These are phyloP conservation scores for Escallonia herrerae DNA, from an alignment of 129 eudicot genomes.

Conservation along the genomic window DNA sequence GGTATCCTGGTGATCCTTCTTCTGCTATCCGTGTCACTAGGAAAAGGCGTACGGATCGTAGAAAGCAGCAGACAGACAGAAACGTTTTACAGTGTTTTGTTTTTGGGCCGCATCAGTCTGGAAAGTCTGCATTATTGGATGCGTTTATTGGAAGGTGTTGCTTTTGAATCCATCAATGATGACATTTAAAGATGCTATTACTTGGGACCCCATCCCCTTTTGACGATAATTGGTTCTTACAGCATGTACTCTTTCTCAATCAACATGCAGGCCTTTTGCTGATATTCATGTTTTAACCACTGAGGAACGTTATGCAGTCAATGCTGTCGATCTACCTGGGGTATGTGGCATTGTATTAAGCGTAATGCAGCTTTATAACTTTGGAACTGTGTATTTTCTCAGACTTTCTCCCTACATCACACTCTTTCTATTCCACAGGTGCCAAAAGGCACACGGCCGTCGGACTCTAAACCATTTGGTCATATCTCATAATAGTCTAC, in stretches of 20 bases:
- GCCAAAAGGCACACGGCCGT: too few relatives aligned
- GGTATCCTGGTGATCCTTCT: constrained; percentile 77
- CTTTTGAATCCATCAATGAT: constrained; percentile 4
- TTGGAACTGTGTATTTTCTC: not conserved
- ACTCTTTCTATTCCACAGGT: not conserved
- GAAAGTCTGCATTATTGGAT: constrained; percentile 69
- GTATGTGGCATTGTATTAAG: constrained; percentile 33
- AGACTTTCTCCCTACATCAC: not conserved
- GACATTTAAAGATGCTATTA: not conserved
- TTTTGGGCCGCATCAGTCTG: constrained; percentile 87
- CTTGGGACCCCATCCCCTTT: not conserved
- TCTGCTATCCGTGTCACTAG: constrained; percentile 82
- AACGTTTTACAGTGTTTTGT: constrained; percentile 89
- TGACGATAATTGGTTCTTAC: constrained; percentile 1
- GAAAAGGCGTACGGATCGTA: constrained; percentile 80
- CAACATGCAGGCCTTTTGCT: constrained; percentile 57
- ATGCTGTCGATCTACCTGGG: constrained; percentile 55
- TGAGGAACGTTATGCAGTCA: constrained; percentile 73
- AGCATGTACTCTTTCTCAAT: constrained; percentile 8
- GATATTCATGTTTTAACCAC: constrained; percentile 56
- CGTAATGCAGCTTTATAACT: not conserved
- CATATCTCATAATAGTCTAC: too few relatives aligned
- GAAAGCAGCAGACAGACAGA: constrained; percentile 82
- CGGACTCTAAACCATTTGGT: too few relatives aligned
- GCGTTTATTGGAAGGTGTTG: constrained; percentile 79